Evolutionary conservation across 495 filamentous ascomycete genomes (phyloP).

Genomic region (Pyrenula massariospora): DNA sequence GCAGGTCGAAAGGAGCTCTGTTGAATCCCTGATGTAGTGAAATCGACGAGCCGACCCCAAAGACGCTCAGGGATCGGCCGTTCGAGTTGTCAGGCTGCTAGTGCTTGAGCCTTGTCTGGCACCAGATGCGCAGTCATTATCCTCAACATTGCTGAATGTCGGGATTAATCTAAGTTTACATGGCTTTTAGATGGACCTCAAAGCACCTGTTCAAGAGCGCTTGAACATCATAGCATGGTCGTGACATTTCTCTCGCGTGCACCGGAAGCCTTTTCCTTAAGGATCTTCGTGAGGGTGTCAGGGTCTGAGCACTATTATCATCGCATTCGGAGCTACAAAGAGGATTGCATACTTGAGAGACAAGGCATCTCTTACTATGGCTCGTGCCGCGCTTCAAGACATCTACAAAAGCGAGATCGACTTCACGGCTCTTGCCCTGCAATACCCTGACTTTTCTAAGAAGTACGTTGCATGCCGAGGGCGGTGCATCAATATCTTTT

Average conservation of each 20-base stretch:
- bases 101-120: too few species aligned
- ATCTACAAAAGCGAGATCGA: slow-evolving; percentile 52
- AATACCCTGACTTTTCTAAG: slow-evolving; percentile 47
- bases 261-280: not conserved
- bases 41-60: too few species aligned
- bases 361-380: not conserved
- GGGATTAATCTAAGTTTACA: too few species aligned
- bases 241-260: not conserved
- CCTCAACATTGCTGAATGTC: too few species aligned
- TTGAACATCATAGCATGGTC: too few species aligned
- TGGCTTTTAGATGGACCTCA: not conserved
- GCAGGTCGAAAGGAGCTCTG: too few species aligned
- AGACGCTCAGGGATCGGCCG: too few species aligned
- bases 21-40: too few species aligned
- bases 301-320: not conserved
- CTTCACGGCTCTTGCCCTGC: slow-evolving; percentile 44
- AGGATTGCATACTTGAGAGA: not conserved
- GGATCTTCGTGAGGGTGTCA: not conserved
- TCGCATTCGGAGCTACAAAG: not conserved
- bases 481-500: slow-evolving; percentile 3
- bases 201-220: not conserved
- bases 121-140: too few species aligned
- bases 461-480: slow-evolving; percentile 23
- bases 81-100: too few species aligned
- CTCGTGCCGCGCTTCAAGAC: not conserved